phyloP scores from a whole-genome alignment of 805 yeast genomes.

The Saccharomycopsis fodiens region DNA sequence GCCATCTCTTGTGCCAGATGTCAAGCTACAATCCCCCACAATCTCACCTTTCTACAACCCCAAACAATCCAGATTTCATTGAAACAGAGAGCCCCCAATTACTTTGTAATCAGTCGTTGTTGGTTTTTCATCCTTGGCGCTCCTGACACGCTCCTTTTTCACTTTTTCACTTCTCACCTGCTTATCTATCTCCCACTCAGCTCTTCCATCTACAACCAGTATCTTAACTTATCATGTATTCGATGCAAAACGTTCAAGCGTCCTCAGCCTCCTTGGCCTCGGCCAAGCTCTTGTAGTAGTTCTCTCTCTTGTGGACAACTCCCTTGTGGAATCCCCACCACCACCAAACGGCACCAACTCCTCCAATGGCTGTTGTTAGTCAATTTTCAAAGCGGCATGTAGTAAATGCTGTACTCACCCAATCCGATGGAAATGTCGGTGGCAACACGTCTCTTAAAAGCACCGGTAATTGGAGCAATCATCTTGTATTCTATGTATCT shows the following conservation, averaged over 20 bases:
- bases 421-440: constrained; percentile 72
- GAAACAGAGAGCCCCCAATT: too few relatives aligned
- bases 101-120: too few relatives aligned
- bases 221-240: not conserved
- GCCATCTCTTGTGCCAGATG: too few relatives aligned
- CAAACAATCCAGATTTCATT: too few relatives aligned
- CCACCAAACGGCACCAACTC: constrained; percentile 64
- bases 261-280: constrained; percentile 48
- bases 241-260: constrained; percentile 1
- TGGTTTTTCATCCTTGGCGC: too few relatives aligned
- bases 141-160: too few relatives aligned
- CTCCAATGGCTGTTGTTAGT: constrained; percentile 37
- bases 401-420: constrained; percentile 22
- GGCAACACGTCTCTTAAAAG: constrained; percentile 71
- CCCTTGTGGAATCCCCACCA: constrained; percentile 82
- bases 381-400: not conserved
- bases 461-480: constrained; percentile 83
- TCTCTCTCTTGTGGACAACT: constrained; percentile 68
- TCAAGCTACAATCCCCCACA: too few relatives aligned
- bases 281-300: constrained; percentile 72
- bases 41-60: too few relatives aligned
- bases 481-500: constrained; percentile 28
- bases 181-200: not conserved
- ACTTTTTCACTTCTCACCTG: not conserved
- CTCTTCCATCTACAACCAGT: too few relatives aligned